A percentile compares a stretch with the other conserved stretches of the same genome.
Conservation (phyloP, 1,284 basidiomycete species). For the Rhodotorula sp. region DNA sequence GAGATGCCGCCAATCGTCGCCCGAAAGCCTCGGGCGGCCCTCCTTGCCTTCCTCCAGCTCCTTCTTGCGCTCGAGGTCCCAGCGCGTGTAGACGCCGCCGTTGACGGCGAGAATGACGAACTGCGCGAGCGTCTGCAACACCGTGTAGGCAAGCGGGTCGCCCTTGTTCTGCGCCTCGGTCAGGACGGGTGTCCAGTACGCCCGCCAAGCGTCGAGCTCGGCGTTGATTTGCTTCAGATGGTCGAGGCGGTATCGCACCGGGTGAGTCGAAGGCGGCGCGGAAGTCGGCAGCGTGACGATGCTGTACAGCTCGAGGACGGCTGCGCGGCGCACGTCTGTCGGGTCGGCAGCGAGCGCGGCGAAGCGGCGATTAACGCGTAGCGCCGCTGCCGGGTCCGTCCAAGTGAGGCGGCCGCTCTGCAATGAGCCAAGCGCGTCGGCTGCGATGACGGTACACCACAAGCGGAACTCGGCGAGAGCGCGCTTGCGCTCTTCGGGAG, state of each 20-base stretch:
- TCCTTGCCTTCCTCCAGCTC: conserved; percentile 31
- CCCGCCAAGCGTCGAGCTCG: conserved; percentile 31
- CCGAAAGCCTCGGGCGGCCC: conserved; percentile 27
- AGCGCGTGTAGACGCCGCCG: conserved; percentile 29
- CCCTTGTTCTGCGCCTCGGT: conserved; percentile 24
- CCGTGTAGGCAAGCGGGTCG: conserved; percentile 37
- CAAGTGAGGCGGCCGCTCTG: conserved; percentile 27
- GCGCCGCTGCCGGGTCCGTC: conserved; percentile 30
- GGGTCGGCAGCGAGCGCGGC: conserved; percentile 21
- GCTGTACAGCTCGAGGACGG: conserved; percentile 33
- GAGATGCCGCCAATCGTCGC: conserved; percentile 31
- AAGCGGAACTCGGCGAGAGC: conserved; percentile 26
- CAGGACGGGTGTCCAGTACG: conserved; percentile 35
- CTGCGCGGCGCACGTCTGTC: conserved; percentile 32
- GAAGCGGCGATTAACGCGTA: conserved; percentile 22
- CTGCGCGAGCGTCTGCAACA: conserved; percentile 20
- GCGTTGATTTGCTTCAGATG: conserved; percentile 30
- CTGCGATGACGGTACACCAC: conserved; percentile 25
- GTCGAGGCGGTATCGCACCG: conserved; percentile 34
- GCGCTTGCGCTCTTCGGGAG: conserved; percentile 10
- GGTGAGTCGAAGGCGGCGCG: conserved; percentile 6
- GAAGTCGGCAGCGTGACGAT: conserved; percentile 29
- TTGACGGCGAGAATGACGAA: conserved; percentile 36
- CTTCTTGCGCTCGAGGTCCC: conserved; percentile 30
- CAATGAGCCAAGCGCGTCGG: conserved; percentile 32